Evolutionary conservation across 768 basidiomycete genomes (phyloP).

Genomic region (Hericium coralloides): DNA sequence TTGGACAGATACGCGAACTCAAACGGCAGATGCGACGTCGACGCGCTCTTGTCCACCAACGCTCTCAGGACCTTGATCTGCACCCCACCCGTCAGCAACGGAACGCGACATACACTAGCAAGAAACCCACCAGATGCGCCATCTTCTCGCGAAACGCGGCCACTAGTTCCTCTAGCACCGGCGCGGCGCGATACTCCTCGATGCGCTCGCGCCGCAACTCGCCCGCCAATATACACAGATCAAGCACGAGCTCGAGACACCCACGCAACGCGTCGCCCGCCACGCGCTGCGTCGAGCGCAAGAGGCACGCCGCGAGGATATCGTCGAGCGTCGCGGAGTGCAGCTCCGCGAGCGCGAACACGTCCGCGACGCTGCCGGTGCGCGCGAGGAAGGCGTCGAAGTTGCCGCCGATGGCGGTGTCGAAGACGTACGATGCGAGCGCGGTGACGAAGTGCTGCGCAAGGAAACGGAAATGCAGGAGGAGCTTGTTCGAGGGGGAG

Average conservation of each 20-base stretch:
- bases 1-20: constrained; percentile 12
- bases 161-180: constrained; percentile 44
- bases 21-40: constrained; percentile 9
- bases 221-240: constrained; percentile 57
- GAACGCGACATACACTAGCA: not conserved
- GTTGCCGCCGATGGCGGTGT: constrained; percentile 73
- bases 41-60: constrained; percentile 41
- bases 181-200: constrained; percentile 58
- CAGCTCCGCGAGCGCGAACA: constrained; percentile 58
- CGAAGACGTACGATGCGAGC: constrained; percentile 67
- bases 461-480: constrained; percentile 66
- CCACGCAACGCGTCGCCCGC: constrained; percentile 58
- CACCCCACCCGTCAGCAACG: constrained; percentile 5
- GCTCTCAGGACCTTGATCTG: constrained; percentile 50
- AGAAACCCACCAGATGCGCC: constrained; percentile 42
- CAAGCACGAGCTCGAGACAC: constrained; percentile 55
- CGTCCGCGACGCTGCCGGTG: constrained; percentile 33
- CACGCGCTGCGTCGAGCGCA: constrained; percentile 58
- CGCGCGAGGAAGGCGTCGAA: constrained; percentile 56
- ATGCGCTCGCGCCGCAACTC: constrained; percentile 45
- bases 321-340: constrained; percentile 68
- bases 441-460: constrained; percentile 60
- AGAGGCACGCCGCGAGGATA: constrained; percentile 65
- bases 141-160: constrained; percentile 46
- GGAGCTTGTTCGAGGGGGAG: constrained; percentile 37